phyloP scores from a whole-genome alignment of 257 asterid genomes.

The Solanum pimpinellifolium region DNA sequence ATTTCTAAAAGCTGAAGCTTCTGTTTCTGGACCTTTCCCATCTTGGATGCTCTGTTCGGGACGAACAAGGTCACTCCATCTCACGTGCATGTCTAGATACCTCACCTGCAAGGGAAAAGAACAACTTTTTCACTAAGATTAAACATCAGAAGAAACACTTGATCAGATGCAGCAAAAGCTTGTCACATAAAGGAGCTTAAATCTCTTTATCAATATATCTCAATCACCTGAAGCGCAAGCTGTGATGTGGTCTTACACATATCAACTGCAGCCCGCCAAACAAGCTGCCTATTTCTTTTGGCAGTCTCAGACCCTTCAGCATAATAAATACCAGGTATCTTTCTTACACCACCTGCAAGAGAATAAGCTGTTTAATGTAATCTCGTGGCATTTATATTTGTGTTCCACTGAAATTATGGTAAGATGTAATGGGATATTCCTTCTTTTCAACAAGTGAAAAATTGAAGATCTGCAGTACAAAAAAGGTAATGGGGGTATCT shows the following conservation, averaged over 20 bases:
- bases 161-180: neutral
- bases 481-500: neutral
- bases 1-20: conserved; percentile 72
- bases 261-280: conserved; percentile 88
- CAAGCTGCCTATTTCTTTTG: conserved; percentile 49
- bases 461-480: neutral
- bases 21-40: conserved; percentile 60
- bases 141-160: neutral
- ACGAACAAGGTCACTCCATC: conserved; percentile 72
- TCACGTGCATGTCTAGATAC: conserved; percentile 56
- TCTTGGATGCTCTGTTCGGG: conserved; percentile 49
- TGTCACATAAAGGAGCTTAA: neutral
- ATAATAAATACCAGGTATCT: conserved; percentile 47
- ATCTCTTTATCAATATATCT: neutral
- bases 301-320: conserved; percentile 48
- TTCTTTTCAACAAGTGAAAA: neutral
- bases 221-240: conserved; percentile 71
- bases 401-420: neutral
- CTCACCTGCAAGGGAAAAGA: conserved; percentile 49
- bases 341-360: conserved; percentile 55
- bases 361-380: neutral
- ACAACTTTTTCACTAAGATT: neutral
- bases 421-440: neutral
- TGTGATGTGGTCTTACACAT: conserved; percentile 53
- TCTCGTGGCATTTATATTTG: neutral